Percentiles rank a stretch among this genome's conserved stretches.
These are phyloP conservation scores for Tolypocladium ovalisporum DNA, from an alignment of 2,329 filamentous ascomycete species.

Conservation along the genomic window DNA sequence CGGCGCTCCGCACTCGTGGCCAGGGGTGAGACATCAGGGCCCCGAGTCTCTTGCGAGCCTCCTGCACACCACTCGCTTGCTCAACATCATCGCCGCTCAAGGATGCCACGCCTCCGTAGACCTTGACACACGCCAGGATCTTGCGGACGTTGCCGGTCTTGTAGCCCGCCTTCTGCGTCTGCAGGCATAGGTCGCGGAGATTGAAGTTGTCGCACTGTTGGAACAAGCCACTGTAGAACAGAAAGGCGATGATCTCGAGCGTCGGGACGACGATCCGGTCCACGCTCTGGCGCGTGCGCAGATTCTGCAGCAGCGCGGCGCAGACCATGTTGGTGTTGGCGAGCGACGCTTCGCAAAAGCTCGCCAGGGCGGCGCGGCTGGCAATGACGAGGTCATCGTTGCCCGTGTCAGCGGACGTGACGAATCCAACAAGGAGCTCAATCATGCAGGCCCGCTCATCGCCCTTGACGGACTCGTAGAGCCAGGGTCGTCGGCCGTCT, in stretches of 20 bases:
- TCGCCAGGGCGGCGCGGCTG: conserved; percentile 52
- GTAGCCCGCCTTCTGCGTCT: conserved; percentile 69
- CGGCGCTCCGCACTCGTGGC: conserved; percentile 55
- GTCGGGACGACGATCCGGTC: conserved; percentile 67
- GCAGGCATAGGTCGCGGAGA: conserved; percentile 51
- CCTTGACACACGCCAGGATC: conserved; percentile 66
- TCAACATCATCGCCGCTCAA: conserved; percentile 9
- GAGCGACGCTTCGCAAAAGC: conserved; percentile 34
- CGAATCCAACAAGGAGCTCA: conserved; percentile 53
- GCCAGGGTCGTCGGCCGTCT: conserved; percentile 22
- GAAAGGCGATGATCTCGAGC: conserved; percentile 65
- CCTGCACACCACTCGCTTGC: conserved; percentile 21
- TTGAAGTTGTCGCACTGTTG: conserved; percentile 27
- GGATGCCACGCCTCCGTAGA: conserved; percentile 61
- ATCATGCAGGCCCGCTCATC: conserved; percentile 30
- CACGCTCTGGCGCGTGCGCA: conserved; percentile 41
- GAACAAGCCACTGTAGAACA: conserved; percentile 54
- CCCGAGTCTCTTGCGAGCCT: conserved; percentile 56
- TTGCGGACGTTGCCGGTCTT: conserved; percentile 76
- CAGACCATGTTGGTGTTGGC: conserved; percentile 33
- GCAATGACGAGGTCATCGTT: conserved; percentile 65
- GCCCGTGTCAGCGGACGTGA: conserved; percentile 66
- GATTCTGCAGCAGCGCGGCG: conserved; percentile 39
- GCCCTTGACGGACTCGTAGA: conserved; percentile 22
- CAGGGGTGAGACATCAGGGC: conserved; percentile 73